Base-by-base conservation (phyloP, 2,329 filamentous ascomycete species). In the Paraphoma chrysanthemicola region DNA sequence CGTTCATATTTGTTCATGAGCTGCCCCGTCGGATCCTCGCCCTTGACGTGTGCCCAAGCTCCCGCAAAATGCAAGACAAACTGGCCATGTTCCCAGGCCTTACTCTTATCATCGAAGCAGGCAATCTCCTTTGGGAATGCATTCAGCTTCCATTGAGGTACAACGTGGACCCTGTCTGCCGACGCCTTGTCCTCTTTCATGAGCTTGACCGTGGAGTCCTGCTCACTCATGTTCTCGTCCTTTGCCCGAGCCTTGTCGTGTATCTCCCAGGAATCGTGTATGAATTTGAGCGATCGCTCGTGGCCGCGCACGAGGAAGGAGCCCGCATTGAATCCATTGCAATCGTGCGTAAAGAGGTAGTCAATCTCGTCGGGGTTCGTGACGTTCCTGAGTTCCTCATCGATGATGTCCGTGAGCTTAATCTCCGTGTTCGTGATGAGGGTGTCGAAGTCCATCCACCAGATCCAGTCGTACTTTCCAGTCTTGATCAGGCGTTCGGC, bases 381-480 rank as follows among this genome's bases (percentile, higher is more conserved):
- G 2, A 59, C 63, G 14, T 74, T 74, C 7, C 51, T 56, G 11
- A 79, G 60, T 11, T 66, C 67, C 14, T 77, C 70, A 10, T 69
- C 55, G 41, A 80, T 74, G 46, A 80, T 69, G 44, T 77, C 68
- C 8, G 68, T 62, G 28, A 79, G 44, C 43, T 68, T 70, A 54
- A 75, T 72, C 4, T 68, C 63, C 14, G 74, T 77, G 49, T 79
- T 78, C 12, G 75, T 79, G 57, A 79, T 72, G 14, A 79, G 61
- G 0, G 76, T 78, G 57, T 79, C 77, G 43, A 77, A 77, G 58
- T 79, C 77, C 9, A 79, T 59, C 75, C 76, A 79, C 78, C 77
- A 80, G 17, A 80, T 69, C 78, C 77, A 80, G 52, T 79, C 74
- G 54, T 75, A 74, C 54, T 71, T 72, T 41, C 61, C 59, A 6